These are phyloP conservation scores for Isabelozyma heimii DNA, from an alignment of 805 yeast genomes.

Conservation along the genomic window DNA sequence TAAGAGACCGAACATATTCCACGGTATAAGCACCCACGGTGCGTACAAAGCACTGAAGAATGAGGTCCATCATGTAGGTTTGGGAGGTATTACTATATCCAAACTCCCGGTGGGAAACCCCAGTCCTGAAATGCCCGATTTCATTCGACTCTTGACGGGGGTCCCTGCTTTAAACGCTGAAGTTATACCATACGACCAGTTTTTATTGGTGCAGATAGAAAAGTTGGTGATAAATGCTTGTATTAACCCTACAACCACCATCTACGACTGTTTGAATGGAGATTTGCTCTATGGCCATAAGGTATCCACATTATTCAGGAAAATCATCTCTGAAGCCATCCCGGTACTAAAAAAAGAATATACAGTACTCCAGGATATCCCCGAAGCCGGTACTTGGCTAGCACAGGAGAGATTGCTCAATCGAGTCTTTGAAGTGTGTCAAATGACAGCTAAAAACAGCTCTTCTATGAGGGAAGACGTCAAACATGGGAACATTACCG, in stretches of 20 bases:
- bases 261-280: slow-evolving; percentile 76
- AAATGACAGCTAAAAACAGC: slow-evolving; percentile 52
- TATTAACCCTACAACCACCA: slow-evolving; percentile 79
- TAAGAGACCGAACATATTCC: slow-evolving; percentile 57
- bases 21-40: slow-evolving; percentile 85
- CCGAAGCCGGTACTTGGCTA: slow-evolving; percentile 29
- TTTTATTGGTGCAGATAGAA: slow-evolving; percentile 59
- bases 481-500: slow-evolving; percentile 55
- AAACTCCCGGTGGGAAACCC: slow-evolving; percentile 21
- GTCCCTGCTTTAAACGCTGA: slow-evolving; percentile 22
- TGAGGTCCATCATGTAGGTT: slow-evolving; percentile 61
- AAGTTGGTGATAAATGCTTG: slow-evolving; percentile 80
- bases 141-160: slow-evolving; percentile 19
- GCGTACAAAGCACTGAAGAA: slow-evolving; percentile 48
- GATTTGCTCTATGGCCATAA: slow-evolving; percentile 50
- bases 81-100: slow-evolving; percentile 61
- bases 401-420: slow-evolving; percentile 32
- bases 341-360: slow-evolving; percentile 37
- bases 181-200: slow-evolving; percentile 36
- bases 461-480: slow-evolving; percentile 75
- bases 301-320: slow-evolving; percentile 29
- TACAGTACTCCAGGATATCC: slow-evolving; percentile 19
- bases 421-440: slow-evolving; percentile 26
- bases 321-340: slow-evolving; percentile 46
- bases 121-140: slow-evolving; percentile 10